Conservation (phyloP, 805 yeast genomes). For the Candida boidinii region DNA sequence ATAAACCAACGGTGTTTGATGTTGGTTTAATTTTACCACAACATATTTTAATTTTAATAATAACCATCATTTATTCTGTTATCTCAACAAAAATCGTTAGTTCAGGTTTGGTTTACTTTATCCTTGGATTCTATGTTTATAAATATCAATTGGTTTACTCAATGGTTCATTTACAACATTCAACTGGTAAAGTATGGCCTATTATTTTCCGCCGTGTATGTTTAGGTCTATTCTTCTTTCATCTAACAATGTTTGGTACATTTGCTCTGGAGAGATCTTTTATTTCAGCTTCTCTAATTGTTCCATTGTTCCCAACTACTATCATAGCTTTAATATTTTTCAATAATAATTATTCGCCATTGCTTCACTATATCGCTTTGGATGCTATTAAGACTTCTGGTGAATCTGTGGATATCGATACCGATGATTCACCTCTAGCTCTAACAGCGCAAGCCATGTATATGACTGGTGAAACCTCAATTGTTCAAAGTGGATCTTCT, state of each 20-base stretch:
- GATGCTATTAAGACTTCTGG: constrained; percentile 41
- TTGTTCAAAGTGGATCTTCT: background rate
- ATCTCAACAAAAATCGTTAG: constrained; percentile 51
- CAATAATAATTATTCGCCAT: constrained; percentile 45
- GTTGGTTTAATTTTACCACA: constrained; percentile 57
- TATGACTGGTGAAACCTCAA: too few relatives aligned
- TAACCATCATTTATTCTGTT: constrained; percentile 50
- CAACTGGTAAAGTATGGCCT: constrained; percentile 64
- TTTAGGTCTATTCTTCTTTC: constrained; percentile 46
- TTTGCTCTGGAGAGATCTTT: constrained; percentile 52
- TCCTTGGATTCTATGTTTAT: constrained; percentile 49
- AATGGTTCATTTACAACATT: constrained; percentile 56
- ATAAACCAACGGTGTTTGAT: constrained; percentile 51
- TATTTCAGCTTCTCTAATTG: constrained; percentile 35
- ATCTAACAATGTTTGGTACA: constrained; percentile 57
- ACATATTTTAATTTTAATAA: constrained; percentile 49
- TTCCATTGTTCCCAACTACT: constrained; percentile 42
- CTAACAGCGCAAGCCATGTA: too few relatives aligned
- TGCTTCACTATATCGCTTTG: constrained; percentile 47
- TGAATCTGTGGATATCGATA: constrained; percentile 19
- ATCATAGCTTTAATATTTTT: constrained; percentile 38
- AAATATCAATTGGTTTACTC: constrained; percentile 55
- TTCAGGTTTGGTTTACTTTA: constrained; percentile 50
- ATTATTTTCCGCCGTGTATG: constrained; percentile 49
- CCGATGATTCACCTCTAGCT: constrained; percentile 6